Conservation (phyloP, 208 protist genomes). For the Trypanosoma platydactyli region DNA sequence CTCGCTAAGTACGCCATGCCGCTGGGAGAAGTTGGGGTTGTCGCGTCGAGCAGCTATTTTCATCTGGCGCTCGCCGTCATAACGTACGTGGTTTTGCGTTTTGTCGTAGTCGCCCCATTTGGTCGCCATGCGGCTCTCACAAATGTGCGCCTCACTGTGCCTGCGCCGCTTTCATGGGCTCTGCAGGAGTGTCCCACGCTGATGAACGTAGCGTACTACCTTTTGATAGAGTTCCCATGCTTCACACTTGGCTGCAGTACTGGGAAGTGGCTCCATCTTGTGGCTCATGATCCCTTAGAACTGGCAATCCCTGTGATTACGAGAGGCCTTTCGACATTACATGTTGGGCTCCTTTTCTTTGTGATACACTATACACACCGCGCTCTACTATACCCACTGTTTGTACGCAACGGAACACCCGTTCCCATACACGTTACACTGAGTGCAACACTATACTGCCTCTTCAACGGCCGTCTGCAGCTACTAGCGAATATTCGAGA, state of each 20-base stretch:
- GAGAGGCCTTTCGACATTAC: conserved; percentile 25
- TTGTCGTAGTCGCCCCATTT: conserved; percentile 21
- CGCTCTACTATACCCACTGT: conserved; percentile 57
- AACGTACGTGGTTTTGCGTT: conserved; percentile 4
- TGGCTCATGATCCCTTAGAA: conserved; percentile 23
- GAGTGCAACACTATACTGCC: conserved; percentile 69
- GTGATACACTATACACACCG: conserved; percentile 75
- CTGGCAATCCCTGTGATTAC: conserved; percentile 19
- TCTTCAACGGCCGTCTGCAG: conserved; percentile 80
- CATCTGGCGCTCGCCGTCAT: conserved; percentile 3
- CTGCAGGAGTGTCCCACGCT: conserved; percentile 78
- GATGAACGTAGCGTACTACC: conserved; percentile 59
- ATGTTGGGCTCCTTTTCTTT: conserved; percentile 59
- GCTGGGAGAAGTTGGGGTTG: neutral
- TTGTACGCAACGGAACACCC: conserved; percentile 30
- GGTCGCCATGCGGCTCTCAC: conserved; percentile 33
- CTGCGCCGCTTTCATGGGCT: conserved; percentile 52
- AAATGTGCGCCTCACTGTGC: conserved; percentile 27
- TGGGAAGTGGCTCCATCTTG: neutral
- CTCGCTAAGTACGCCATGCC: conserved; percentile 14
- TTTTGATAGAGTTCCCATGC: conserved; percentile 52
- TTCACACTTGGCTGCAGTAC: conserved; percentile 26
- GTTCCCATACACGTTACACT: conserved; percentile 59
- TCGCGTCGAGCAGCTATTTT: conserved; percentile 5
- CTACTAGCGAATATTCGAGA: conserved; percentile 44